phyloP scores from a whole-genome alignment of 805 yeast genomes.

The Dipodascopsis uninucleata region DNA sequence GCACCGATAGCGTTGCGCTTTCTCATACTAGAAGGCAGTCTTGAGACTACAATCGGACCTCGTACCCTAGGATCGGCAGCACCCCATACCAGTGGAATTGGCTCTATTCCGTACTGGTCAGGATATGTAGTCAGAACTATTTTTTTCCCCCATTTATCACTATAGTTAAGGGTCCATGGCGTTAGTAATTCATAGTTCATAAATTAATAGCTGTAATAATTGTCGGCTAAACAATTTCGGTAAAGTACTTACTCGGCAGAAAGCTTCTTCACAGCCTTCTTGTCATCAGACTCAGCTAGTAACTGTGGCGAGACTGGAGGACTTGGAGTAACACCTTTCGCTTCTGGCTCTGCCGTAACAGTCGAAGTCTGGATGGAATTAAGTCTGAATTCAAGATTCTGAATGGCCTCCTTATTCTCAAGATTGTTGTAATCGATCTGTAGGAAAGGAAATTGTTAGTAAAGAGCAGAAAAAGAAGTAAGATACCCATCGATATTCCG shows the following conservation, averaged over 20 bases:
- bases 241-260: constrained; percentile 1
- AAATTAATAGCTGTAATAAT: neutral
- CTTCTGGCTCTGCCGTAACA: neutral
- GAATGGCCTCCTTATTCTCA: constrained; percentile 10
- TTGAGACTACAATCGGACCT: constrained; percentile 53
- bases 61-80: constrained; percentile 46
- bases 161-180: constrained; percentile 1
- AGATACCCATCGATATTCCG: too few species aligned
- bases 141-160: constrained; percentile 33
- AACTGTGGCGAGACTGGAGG: constrained; percentile 25
- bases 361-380: too few species aligned
- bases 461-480: neutral
- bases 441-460: neutral
- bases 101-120: constrained; percentile 47
- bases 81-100: constrained; percentile 54
- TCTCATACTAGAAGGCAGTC: constrained; percentile 46
- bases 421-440: constrained; percentile 14
- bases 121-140: constrained; percentile 53
- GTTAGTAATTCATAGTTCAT: neutral
- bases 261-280: neutral
- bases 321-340: constrained; percentile 4
- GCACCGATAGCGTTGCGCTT: constrained; percentile 60
- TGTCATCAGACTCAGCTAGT: constrained; percentile 6
- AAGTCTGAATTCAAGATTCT: constrained; percentile 8
- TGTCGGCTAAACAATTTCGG: neutral